Percentiles rank a stretch among this genome's conserved stretches.
phyloP scores from a whole-genome alignment of 805 yeast species.

The Starmerella lactis-condensi region DNA sequence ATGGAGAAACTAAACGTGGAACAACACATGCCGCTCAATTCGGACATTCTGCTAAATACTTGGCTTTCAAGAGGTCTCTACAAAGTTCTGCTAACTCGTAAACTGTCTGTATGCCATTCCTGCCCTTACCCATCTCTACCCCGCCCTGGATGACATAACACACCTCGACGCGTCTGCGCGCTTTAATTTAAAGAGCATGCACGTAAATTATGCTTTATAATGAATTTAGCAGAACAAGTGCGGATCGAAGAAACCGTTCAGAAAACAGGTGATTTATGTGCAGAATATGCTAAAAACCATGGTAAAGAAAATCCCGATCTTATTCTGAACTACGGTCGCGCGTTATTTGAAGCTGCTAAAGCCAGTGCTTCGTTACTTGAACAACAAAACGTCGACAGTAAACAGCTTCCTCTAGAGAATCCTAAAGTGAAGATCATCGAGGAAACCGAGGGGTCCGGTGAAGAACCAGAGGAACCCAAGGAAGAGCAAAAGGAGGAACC shows the following conservation, averaged over 20 bases:
- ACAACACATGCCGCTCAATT: constrained; percentile 23
- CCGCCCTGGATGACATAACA: no score
- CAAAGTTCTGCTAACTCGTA: no score
- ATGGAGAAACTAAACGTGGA: constrained; percentile 19
- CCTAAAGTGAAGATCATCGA: constrained; percentile 13
- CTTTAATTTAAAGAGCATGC: no score
- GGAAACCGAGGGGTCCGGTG: constrained; percentile 15
- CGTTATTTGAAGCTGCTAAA: constrained; percentile 62
- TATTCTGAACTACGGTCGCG: constrained; percentile 57
- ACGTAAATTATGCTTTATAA: no score
- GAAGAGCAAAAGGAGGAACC: constrained; percentile 23
- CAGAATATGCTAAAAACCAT: constrained; percentile 29
- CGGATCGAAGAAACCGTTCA: constrained; percentile 9
- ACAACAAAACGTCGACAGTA: constrained; percentile 22
- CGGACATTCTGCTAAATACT: constrained; percentile 58
- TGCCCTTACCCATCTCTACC: no score
- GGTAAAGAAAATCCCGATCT: constrained; percentile 59
- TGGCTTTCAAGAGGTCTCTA: constrained; percentile 34
- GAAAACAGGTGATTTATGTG: constrained; percentile 27
- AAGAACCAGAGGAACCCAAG: constrained; percentile 19
- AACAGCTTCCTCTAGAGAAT: constrained; percentile 13
- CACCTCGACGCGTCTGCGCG: no score
- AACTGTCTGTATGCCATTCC: no score
- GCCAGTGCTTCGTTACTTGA: constrained; percentile 62
- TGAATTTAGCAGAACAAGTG: constrained; percentile 1